Evolutionary conservation across 2,329 filamentous ascomycete species (phyloP), one percentile per base, ranked within the genome.

Genomic region (Microascus cirrosus): DNA sequence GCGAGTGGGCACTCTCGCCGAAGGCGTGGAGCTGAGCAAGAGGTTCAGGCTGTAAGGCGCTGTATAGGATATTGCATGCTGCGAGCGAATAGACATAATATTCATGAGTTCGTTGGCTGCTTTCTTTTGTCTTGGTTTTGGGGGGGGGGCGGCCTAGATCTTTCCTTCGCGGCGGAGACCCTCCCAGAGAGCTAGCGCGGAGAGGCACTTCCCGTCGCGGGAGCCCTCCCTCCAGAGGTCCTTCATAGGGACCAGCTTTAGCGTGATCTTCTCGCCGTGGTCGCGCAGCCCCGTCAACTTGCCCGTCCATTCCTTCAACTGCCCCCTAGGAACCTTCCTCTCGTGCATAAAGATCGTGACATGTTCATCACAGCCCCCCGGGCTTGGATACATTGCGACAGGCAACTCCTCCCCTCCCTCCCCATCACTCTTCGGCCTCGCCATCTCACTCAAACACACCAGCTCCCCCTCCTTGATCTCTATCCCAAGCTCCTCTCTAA

Each of bases 1-100:
- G 6, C 77, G 89, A 45, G 85, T 93, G 2, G 89, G 86, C 1
- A 89, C 87, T 5, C 71, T 93, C 53, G 89, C 89, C 0, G 88
- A 93, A 69, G 89, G 89, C 0, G 84, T 93, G 60, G 84, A 92
- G 66, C 72, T 90, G 61, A 86, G 86, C 22, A 87, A 83, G 73
- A 71, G 71, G 61, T 74, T 80, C 59, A 74, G 73, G 62, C 65
- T 80, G 25, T 76, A 60, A n/a, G n/a, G n/a, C n/a, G n/a, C n/a
- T n/a, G n/a, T n/a, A n/a, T n/a, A n/a, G n/a, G n/a, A n/a, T n/a
- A n/a, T n/a, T n/a, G n/a, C n/a, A n/a, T n/a, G n/a, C n/a, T n/a
- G n/a, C 28, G 8, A 32, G 28, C 28, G 28, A 32, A 32, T n/a
- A 32, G 28, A 4, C 4, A 32, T 32, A 32, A 32, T 32, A 32